These are phyloP conservation scores for Adansonia rubrostipa DNA, from an alignment of 441 rosid genomes.

Conservation along the genomic window DNA sequence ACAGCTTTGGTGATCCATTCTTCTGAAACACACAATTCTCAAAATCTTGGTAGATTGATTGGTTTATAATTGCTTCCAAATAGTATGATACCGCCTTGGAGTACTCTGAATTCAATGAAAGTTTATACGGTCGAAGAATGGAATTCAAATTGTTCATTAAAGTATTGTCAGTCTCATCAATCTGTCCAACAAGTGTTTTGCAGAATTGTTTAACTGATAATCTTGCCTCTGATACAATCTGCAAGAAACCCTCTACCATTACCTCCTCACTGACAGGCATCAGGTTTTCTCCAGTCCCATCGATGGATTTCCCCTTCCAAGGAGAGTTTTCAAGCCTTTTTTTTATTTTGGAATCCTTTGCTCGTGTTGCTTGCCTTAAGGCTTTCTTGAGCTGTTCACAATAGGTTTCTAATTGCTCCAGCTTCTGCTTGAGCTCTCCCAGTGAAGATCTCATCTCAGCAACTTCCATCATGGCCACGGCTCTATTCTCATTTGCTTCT, in stretches of 20 bases:
- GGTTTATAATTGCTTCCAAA: conserved; percentile 80
- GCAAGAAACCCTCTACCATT: conserved; percentile 89
- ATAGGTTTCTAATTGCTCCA: conserved; percentile 75
- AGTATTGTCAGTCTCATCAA: conserved; percentile 69
- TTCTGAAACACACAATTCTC: conserved; percentile 81
- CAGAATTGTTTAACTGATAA: conserved; percentile 86
- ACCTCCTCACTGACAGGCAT: conserved; percentile 88
- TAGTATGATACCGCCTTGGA: conserved; percentile 75
- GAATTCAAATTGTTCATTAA: conserved; percentile 62
- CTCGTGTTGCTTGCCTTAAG: conserved; percentile 58
- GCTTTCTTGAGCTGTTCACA: conserved; percentile 84
- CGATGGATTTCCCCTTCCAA: conserved; percentile 42
- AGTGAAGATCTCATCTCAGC: conserved; percentile 78
- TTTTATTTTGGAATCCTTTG: conserved; percentile 36
- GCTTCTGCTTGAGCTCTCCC: conserved; percentile 74
- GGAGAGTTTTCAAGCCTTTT: conserved; percentile 35
- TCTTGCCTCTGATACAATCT: conserved; percentile 92
- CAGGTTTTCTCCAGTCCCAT: conserved; percentile 37
- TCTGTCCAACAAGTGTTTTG: conserved; percentile 69
- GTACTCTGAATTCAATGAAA: conserved; percentile 62
- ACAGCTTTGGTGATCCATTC: conserved; percentile 70
- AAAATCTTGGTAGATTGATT: conserved; percentile 80
- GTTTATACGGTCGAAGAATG: conserved; percentile 67
- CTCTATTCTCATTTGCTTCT: conserved; percentile 77
- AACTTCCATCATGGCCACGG: conserved; percentile 73